phyloP scores from a whole-genome alignment of 345 rosid genomes.

The Noccaea caerulescens region DNA sequence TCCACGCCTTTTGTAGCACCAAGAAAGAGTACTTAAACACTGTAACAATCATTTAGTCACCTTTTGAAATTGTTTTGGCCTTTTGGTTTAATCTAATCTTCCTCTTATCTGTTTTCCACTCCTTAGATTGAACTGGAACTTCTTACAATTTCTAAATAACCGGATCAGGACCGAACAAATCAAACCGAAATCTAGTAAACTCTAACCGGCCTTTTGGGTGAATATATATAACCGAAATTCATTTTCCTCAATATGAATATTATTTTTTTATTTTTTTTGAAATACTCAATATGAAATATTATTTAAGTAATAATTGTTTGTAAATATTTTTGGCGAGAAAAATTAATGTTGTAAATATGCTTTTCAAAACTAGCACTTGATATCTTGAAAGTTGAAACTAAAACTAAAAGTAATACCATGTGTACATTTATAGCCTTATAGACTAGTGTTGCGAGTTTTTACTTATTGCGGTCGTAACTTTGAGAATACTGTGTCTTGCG shows the following conservation, averaged over 20 bases:
- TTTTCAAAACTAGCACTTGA: background rate
- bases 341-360: background rate
- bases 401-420: background rate
- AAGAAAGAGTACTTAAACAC: constrained; percentile 62
- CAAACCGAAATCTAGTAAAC: background rate
- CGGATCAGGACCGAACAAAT: background rate
- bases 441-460: no score
- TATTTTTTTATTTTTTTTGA: no score
- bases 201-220: background rate
- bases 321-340: no score
- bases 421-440: no score
- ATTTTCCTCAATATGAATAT: background rate
- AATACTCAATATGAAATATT: no score
- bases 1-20: constrained; percentile 61
- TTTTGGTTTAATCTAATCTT: constrained; percentile 22
- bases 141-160: background rate
- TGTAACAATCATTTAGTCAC: constrained; percentile 48
- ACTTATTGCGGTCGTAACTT: no score
- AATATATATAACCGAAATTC: background rate
- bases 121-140: constrained; percentile 10
- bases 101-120: background rate
- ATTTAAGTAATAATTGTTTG: background rate
- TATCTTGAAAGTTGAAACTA: background rate
- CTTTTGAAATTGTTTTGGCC: background rate
- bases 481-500: no score